Percentiles rank a stretch among this genome's conserved stretches.
phyloP scores from a whole-genome alignment of 768 basidiomycete genomes.

The Tylopilus vinaceipallidus region DNA sequence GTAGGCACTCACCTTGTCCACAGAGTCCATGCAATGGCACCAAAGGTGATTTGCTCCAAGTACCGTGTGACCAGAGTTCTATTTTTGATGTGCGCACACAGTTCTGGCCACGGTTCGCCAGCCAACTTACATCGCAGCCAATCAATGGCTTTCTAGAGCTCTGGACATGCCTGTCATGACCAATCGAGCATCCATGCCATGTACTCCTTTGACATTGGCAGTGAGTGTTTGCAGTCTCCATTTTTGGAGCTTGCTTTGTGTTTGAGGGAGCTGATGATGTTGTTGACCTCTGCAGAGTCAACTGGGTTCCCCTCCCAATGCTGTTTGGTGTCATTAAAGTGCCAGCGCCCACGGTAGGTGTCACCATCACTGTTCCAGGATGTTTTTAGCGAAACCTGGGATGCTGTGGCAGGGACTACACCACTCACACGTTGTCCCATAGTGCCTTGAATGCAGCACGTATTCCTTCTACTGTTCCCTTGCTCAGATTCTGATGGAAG shows the following conservation, averaged over 20 bases:
- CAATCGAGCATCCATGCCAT: neutral
- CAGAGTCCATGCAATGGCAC: neutral
- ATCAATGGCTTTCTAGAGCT: neutral
- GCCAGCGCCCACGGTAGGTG: neutral
- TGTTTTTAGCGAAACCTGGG: too few species aligned
- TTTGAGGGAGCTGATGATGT: neutral
- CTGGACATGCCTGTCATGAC: neutral
- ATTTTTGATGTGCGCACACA: neutral
- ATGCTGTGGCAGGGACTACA: neutral
- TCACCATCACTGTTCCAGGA: neutral
- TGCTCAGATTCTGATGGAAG: neutral
- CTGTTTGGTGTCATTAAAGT: neutral
- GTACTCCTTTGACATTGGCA: neutral
- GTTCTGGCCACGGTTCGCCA: neutral
- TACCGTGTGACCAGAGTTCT: neutral
- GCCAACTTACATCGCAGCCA: neutral
- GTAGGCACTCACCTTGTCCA: neutral
- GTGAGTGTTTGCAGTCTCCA: neutral
- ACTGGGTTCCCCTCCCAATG: neutral
- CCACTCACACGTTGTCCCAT: conserved; percentile 1
- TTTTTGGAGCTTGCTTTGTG: neutral
- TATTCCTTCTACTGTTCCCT: neutral
- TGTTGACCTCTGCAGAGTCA: neutral
- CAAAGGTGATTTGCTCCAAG: conserved; percentile 21
- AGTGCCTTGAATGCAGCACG: conserved; percentile 2